Conservation (phyloP, 202 grass and related monocot species). For the Musa balbisiana region DNA sequence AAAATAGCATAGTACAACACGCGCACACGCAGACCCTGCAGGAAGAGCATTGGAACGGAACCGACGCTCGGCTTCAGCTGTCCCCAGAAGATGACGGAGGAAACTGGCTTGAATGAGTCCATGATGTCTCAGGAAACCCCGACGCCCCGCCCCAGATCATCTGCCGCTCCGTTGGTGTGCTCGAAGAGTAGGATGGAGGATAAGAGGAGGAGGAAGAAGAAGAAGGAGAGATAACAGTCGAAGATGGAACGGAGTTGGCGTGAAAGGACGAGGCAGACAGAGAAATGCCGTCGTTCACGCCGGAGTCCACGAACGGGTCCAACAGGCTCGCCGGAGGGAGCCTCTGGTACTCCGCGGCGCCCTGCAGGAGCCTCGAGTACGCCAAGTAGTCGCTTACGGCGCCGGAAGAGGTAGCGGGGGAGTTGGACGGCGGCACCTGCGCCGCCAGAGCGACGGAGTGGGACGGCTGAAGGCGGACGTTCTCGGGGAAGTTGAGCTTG, state of each 20-base stretch:
- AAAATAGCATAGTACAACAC: no score
- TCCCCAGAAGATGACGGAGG: not conserved
- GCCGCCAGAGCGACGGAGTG: no score
- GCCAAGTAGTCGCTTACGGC: constrained; percentile 1
- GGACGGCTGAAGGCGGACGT: not conserved
- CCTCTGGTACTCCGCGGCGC: not conserved
- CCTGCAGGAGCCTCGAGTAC: constrained; percentile 9
- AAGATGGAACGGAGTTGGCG: not conserved
- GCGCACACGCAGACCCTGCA: no score
- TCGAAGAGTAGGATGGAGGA: not conserved
- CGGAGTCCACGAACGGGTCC: not conserved
- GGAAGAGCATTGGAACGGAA: no score
- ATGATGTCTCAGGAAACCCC: not conserved
- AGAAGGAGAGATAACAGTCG: not conserved
- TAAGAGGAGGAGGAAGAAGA: not conserved
- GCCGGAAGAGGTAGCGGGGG: not conserved
- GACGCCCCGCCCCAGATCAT: not conserved
- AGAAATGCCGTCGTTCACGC: not conserved
- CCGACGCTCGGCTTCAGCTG: not conserved
- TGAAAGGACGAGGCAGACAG: not conserved
- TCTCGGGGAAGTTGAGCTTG: constrained; percentile 26
- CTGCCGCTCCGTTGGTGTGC: not conserved
- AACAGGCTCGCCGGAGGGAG: not conserved
- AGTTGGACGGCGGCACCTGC: no score
- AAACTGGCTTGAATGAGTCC: constrained; percentile 14